Evolutionary conservation across 768 basidiomycete genomes (phyloP), one percentile per base, ranked within the genome.

Genomic region (Agaricus blazei): DNA sequence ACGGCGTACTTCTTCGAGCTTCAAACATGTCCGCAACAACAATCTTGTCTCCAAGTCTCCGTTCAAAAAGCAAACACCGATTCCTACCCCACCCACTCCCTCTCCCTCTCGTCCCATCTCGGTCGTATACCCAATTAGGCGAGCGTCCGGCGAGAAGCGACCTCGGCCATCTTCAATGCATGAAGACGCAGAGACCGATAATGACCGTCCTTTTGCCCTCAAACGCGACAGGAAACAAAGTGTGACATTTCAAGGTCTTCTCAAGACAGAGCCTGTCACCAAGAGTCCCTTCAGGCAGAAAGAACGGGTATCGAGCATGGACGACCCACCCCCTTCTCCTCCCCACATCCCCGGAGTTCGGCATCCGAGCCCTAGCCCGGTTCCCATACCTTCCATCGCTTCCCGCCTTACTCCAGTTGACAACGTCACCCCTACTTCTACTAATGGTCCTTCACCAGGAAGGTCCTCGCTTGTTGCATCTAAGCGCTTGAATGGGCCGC

Each of bases 1-100:
- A 47, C 82, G 90, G 31, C 80, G 90, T 42, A 77, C 82, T 14
- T 90, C 88, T 7, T 85, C 83, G 41, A 90, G 88, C 68, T 93
- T 86, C 71, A 85, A 81, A 60, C 90, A 90, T 68, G 79, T 92
- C 60, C 80, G 78, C 63, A 85, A 74, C 62, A 89, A 84, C 66
- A 84, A 87, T 65, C 84, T 92, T 54, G 91, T 93, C 15, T 84
- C 87, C 28, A 91, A 91, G 61, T 93, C 91, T 9, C 90, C 90
- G 9, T 93, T 93, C 74, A 88, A 87, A 63, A 81, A 81, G 2
- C 81, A 83, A 58, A 74, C 34, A 34, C 34, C 7, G 34, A 34
- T 81, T 26, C 76, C 82, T 47, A 74, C 76, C n/a, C 74, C 81
- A 31, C 68, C 78, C 3, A 70, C 77, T n/a, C 68, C 75, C 19